Percentiles rank a stretch among this genome's conserved stretches.
phyloP scores from a whole-genome alignment of 2,329 filamentous ascomycete genomes.

The Paecilomyces niveus region DNA sequence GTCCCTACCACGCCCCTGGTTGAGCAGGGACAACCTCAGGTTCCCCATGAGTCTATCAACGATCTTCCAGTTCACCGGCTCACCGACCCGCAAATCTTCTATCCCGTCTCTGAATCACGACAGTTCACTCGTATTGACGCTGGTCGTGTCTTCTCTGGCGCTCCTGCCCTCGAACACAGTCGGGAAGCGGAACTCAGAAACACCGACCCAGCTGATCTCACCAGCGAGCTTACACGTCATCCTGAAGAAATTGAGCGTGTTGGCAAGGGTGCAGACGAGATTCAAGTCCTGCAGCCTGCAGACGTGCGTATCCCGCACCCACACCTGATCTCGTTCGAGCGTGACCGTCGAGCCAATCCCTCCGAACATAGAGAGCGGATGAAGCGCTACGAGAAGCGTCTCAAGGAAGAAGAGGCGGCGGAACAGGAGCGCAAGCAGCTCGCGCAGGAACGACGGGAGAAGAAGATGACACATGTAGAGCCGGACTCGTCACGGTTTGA shows the following conservation, averaged over 20 bases:
- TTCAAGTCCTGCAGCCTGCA: conserved; percentile 51
- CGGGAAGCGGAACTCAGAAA: conserved; percentile 15
- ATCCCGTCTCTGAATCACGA: conserved; percentile 57
- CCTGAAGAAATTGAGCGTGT: conserved; percentile 32
- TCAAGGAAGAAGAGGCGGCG: conserved; percentile 31
- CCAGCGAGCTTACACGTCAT: conserved; percentile 20
- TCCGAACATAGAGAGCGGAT: conserved; percentile 24
- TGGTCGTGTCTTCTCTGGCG: conserved; percentile 51
- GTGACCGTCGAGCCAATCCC: conserved; percentile 33
- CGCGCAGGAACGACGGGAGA: conserved; percentile 37
- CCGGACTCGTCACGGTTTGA: conserved; percentile 48
- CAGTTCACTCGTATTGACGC: conserved; percentile 60
- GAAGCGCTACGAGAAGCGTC: conserved; percentile 38
- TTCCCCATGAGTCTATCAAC: conserved; percentile 55
- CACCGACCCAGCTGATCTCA: conserved; percentile 26
- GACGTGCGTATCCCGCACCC: conserved; percentile 59
- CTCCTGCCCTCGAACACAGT: conserved; percentile 28
- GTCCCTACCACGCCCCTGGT: conserved; percentile 59
- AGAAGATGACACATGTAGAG: conserved; percentile 35
- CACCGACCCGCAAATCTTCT: conserved; percentile 51
- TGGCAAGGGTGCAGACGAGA: conserved; percentile 35
- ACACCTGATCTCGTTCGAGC: conserved; percentile 47
- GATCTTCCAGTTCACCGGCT: conserved; percentile 55
- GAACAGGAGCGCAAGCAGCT: conserved; percentile 32
- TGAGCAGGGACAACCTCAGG: conserved; percentile 27